Evolutionary conservation across 495 filamentous ascomycete species (phyloP).

Genomic region (Hypoxylon lenormandii): DNA sequence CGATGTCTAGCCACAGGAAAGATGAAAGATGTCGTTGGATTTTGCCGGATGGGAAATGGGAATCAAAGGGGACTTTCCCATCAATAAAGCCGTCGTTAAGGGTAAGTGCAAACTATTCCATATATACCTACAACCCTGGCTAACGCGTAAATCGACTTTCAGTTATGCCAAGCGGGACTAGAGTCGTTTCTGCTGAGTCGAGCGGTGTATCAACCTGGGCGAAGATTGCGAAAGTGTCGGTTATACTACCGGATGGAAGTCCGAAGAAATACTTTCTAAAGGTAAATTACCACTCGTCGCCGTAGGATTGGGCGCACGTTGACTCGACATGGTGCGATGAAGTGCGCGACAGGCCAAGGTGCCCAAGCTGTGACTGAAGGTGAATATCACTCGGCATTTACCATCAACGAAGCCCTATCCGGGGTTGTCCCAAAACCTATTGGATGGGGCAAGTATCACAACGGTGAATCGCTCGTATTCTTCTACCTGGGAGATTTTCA

Average conservation of each 20-base stretch:
- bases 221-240: slow-evolving; percentile 39
- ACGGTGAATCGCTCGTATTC: not conserved
- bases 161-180: slow-evolving; percentile 48
- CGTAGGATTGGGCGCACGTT: not conserved
- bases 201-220: slow-evolving; percentile 52
- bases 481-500: slow-evolving; percentile 11
- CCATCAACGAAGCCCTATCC: slow-evolving; percentile 2
- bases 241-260: slow-evolving; percentile 45
- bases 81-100: slow-evolving; percentile 48
- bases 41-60: slow-evolving; percentile 22
- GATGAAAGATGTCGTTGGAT: not conserved
- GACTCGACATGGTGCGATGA: not conserved
- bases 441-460: slow-evolving; percentile 16
- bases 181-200: slow-evolving; percentile 41
- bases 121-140: not conserved
- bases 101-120: slow-evolving; percentile 31
- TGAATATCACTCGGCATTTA: not conserved
- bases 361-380: slow-evolving; percentile 4
- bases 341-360: slow-evolving; percentile 3
- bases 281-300: not conserved
- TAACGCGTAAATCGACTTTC: not conserved
- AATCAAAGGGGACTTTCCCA: slow-evolving; percentile 47
- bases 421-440: slow-evolving; percentile 3
- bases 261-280: slow-evolving; percentile 52
- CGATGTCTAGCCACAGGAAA: no score